Conservation (phyloP, 2,329 filamentous ascomycete genomes). For the Claviceps cyperi region DNA sequence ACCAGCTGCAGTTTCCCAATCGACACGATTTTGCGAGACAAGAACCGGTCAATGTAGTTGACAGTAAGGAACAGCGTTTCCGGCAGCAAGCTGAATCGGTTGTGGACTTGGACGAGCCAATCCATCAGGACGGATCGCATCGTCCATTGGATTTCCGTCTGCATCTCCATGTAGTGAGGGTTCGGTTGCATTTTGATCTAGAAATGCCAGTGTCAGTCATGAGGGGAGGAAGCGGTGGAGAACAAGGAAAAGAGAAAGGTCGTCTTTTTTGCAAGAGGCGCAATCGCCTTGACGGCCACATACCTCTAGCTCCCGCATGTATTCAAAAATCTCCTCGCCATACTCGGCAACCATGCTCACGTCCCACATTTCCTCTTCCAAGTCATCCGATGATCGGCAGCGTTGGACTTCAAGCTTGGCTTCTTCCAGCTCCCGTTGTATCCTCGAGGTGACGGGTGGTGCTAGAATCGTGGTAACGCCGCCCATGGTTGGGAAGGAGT, state of each 20-base stretch:
- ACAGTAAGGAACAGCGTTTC: conserved; percentile 91
- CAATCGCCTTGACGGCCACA: conserved; percentile 11
- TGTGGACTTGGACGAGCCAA: conserved; percentile 93
- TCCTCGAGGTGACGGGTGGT: conserved; percentile 55
- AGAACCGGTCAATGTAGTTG: conserved; percentile 95
- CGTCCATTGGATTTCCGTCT: conserved; percentile 97
- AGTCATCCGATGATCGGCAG: conserved; percentile 53
- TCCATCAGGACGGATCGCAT: conserved; percentile 97
- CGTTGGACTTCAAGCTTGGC: conserved; percentile 54
- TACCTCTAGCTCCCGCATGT: conserved; percentile 84
- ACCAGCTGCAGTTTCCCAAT: conserved; percentile 91
- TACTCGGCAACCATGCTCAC: conserved; percentile 98
- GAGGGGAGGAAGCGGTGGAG: not conserved
- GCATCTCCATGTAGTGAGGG: conserved; percentile 89
- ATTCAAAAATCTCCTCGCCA: conserved; percentile 84
- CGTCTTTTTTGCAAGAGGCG: not conserved
- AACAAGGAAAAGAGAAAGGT: not conserved
- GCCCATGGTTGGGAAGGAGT: conserved; percentile 49
- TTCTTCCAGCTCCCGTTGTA: conserved; percentile 56
- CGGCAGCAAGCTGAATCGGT: conserved; percentile 76
- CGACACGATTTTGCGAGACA: conserved; percentile 88
- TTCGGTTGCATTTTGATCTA: conserved; percentile 73
- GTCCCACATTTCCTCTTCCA: conserved; percentile 83
- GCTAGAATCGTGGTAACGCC: conserved; percentile 47
- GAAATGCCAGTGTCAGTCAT: not conserved